Evolutionary conservation across 495 filamentous ascomycete genomes (phyloP).

Genomic region (Neurospora sp.): DNA sequence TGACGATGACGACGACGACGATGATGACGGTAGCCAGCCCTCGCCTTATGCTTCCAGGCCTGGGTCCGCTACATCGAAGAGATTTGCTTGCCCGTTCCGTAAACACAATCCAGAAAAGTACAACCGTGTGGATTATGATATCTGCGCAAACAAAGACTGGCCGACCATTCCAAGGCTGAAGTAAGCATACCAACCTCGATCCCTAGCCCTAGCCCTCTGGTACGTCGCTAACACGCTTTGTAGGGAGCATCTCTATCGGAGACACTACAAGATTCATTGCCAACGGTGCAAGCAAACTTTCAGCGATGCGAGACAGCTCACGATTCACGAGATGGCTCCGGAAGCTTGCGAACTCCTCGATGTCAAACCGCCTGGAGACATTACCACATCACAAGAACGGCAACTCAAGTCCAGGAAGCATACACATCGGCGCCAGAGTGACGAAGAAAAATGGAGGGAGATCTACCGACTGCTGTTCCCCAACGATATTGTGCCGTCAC

Average conservation of each 20-base stretch:
- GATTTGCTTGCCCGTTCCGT: constrained; percentile 19
- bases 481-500: constrained; percentile 16
- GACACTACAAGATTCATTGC: constrained; percentile 19
- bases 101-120: constrained; percentile 18
- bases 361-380: constrained; percentile 10
- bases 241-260: constrained; percentile 23
- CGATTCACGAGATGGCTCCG: constrained; percentile 13
- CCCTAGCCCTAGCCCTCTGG: not conserved
- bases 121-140: constrained; percentile 15
- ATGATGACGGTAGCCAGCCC: constrained; percentile 7
- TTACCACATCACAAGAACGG: constrained; percentile 14
- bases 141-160: constrained; percentile 17
- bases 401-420: constrained; percentile 19
- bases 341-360: constrained; percentile 11
- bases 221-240: not conserved
- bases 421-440: constrained; percentile 8
- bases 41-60: constrained; percentile 10
- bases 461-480: constrained; percentile 23
- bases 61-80: constrained; percentile 2
- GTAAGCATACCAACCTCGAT: constrained; percentile 1
- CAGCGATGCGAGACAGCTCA: constrained; percentile 7
- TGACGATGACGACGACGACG: constrained; percentile 18
- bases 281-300: constrained; percentile 19
- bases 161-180: constrained; percentile 19
- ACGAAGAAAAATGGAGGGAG: constrained; percentile 22